Base-by-base conservation (phyloP, 352 stramenopile species). In the Phytophthora megakarya region DNA sequence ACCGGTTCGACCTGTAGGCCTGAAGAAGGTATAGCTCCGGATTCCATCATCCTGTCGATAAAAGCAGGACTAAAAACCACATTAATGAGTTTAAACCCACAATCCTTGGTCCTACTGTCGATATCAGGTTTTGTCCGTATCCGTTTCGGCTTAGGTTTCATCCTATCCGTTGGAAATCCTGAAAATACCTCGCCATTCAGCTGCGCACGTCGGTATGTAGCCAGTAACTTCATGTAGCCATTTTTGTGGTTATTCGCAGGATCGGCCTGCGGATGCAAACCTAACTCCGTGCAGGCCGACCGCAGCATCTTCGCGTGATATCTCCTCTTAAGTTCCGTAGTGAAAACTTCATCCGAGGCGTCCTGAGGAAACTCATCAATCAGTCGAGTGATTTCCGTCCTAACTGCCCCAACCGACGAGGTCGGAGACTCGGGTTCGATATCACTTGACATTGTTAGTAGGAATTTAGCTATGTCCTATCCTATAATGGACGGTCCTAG, bases 31-130 rank as follows among this genome's bases (percentile, higher is more conserved):
- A 67, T 10, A 16, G 43, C 43, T 21, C 58, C 58, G 1, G 58
- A 59, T 15, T 66, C 58, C 6, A 40, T 21, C 33, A 67, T 62
- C 16, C 51, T 54, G 5, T 13, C 6, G 18, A 45, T 44, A 21
- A 67, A 62, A 5, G n/a, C 28, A 35, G 50, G 43, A 51, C 60
- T 67, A 26, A 67, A 50, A 4, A 67, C 9, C n/a, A 67, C 43
- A 39, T 67, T 67, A 12, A 54, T 32, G 13, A 67, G 43, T 38
- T 40, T 42, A 19, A 67, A 56, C 18, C 43, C 50, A 25, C 60
- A 66, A 35, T 67, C 50, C 9, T 67, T 56, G n/a, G 50, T 67
- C 50, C 43, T 62, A 28, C 15, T 33, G 9, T 19, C 42, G 5
- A 61, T 12, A 4, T 51, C 42, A 42, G 28, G 16, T 12, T 2